These are phyloP conservation scores for Rubia peregrina DNA, from an alignment of 305 asterid species.

Conservation along the genomic window DNA sequence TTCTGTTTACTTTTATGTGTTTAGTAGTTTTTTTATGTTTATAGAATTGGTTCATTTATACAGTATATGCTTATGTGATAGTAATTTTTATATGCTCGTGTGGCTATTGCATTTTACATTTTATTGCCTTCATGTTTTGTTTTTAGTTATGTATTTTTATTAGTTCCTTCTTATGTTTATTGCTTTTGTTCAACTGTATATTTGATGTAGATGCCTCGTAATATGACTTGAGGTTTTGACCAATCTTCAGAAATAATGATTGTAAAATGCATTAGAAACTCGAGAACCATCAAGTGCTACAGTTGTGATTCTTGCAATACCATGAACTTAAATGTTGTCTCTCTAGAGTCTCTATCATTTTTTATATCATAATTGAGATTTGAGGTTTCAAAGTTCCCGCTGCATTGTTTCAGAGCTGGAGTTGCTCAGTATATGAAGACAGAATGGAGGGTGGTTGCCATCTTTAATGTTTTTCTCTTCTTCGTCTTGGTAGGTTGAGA, in stretches of 20 bases:
- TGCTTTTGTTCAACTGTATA: no score
- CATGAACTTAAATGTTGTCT: background rate
- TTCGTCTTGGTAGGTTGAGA: conserved; percentile 51
- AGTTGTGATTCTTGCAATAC: conserved; percentile 82
- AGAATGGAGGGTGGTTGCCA: conserved; percentile 93
- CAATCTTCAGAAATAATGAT: conserved; percentile 60
- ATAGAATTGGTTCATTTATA: no score
- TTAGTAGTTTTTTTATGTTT: no score
- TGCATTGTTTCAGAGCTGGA: conserved; percentile 61
- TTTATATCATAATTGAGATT: background rate
- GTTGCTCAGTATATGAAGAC: conserved; percentile 95
- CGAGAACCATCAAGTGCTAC: conserved; percentile 65
- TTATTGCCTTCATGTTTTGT: no score
- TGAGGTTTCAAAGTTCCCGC: background rate
- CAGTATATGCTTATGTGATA: no score
- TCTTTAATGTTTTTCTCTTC: conserved; percentile 71
- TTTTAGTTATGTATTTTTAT: no score
- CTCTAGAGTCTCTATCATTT: background rate
- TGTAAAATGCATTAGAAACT: conserved; percentile 76
- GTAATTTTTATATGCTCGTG: no score
- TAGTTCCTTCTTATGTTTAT: no score
- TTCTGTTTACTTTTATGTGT: no score
- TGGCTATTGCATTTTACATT: no score
- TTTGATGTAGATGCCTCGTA: conserved; percentile 63
- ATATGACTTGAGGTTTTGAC: conserved; percentile 85